A percentile compares a stretch with the other conserved stretches of the same genome.
Evolutionary conservation across 805 yeast genomes (phyloP).

Genomic region (Ogataea haglerorum): DNA sequence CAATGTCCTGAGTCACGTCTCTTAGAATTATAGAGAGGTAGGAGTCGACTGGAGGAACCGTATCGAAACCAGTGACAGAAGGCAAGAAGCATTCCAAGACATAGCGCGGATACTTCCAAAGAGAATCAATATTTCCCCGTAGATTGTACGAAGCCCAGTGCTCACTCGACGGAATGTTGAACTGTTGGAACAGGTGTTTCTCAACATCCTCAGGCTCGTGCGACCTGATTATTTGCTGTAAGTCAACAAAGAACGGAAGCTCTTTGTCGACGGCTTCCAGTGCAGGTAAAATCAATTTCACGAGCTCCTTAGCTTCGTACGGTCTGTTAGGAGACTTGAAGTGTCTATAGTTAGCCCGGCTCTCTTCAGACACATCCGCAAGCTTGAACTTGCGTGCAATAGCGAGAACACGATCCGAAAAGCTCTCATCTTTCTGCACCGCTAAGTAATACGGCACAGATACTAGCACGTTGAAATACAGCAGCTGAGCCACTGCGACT

Average conservation of each 20-base stretch:
- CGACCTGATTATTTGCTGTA: conserved; percentile 19
- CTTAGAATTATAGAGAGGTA: conserved; percentile 62
- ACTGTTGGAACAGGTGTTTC: conserved; percentile 25
- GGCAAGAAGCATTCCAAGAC: conserved; percentile 59
- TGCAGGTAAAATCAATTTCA: conserved; percentile 52
- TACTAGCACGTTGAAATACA: conserved; percentile 58
- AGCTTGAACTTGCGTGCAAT: conserved; percentile 35
- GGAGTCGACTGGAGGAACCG: conserved; percentile 54
- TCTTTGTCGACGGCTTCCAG: conserved; percentile 43
- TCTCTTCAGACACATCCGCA: conserved; percentile 3
- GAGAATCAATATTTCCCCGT: conserved; percentile 54
- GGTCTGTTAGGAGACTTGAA: conserved; percentile 41
- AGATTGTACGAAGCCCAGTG: conserved; percentile 30
- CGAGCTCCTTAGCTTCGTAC: conserved; percentile 47
- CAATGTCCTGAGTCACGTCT: conserved; percentile 71
- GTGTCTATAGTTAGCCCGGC: conserved; percentile 25
- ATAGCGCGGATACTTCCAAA: conserved; percentile 65
- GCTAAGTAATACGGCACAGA: conserved; percentile 55
- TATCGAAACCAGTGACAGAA: conserved; percentile 53
- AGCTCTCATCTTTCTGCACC: conserved; percentile 21
- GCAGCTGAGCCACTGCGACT: conserved; percentile 61
- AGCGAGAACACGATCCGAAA: conserved; percentile 44
- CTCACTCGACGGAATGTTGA: conserved; percentile 35
- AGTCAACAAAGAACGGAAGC: conserved; percentile 38
- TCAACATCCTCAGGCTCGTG: conserved; percentile 16